These are phyloP conservation scores for Cornus florida DNA, from an alignment of 148 eudicot species.

Conservation along the genomic window DNA sequence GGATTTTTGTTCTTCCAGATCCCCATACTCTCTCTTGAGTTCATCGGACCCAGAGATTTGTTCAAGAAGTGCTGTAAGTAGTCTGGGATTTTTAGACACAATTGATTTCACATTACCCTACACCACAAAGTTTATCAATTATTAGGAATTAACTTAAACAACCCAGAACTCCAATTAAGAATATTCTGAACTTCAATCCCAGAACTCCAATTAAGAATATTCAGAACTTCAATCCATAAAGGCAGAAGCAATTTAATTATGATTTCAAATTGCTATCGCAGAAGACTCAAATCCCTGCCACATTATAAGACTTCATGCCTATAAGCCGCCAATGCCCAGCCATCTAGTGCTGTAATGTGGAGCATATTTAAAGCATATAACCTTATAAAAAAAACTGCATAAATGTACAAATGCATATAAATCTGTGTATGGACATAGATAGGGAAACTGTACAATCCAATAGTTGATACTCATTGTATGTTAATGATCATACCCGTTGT, in stretches of 20 bases:
- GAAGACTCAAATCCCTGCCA: background rate
- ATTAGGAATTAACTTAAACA: background rate
- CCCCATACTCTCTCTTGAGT: constrained; percentile 78
- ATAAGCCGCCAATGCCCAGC: background rate
- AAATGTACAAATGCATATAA: background rate
- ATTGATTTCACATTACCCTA: constrained; percentile 98
- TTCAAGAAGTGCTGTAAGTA: constrained; percentile 84
- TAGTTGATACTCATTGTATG: too few species aligned
- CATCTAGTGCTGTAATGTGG: background rate
- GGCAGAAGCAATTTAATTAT: background rate
- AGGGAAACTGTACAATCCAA: background rate
- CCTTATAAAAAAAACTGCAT: background rate
- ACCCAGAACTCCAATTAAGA: background rate
- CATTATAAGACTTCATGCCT: too few species aligned
- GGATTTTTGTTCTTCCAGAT: constrained; percentile 75
- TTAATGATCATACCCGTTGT: constrained; percentile 50
- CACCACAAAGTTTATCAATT: background rate
- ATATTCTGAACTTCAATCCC: background rate
- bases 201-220: too few species aligned
- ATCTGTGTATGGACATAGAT: background rate
- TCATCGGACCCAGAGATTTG: constrained; percentile 99
- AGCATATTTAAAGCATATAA: background rate
- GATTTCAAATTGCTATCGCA: too few species aligned
- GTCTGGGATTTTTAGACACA: constrained; percentile 94
- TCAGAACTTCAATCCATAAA: background rate